Conservation (phyloP, 371 early-diverging fungal genomes). For the Mucor irregularis region DNA sequence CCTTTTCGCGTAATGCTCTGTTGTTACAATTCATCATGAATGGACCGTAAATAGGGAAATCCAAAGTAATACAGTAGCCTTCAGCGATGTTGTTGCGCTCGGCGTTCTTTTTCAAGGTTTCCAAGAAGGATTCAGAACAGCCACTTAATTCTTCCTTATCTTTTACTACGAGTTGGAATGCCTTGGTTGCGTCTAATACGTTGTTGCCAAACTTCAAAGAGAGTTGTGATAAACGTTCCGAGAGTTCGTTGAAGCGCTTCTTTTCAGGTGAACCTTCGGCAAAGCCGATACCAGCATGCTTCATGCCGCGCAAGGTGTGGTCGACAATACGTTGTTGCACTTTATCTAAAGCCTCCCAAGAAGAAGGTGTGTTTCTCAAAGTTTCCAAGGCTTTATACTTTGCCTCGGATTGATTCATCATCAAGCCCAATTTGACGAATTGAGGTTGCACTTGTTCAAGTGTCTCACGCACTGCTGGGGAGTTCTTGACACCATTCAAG, state of each 20-base stretch:
- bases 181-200: conserved; percentile 65
- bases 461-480: conserved; percentile 57
- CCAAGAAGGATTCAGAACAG: conserved; percentile 52
- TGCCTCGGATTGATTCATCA: conserved; percentile 62
- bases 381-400: conserved; percentile 58
- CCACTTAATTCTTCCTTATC: conserved; percentile 55
- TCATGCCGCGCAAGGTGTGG: conserved; percentile 58
- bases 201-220: conserved; percentile 61
- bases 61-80: conserved; percentile 64
- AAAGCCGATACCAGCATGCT: conserved; percentile 63
- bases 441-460: conserved; percentile 60
- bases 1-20: conserved; percentile 56
- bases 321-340: conserved; percentile 63
- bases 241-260: conserved; percentile 59
- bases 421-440: conserved; percentile 52
- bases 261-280: conserved; percentile 52
- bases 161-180: conserved; percentile 48
- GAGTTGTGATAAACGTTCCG: conserved; percentile 56
- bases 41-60: conserved; percentile 60
- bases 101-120: conserved; percentile 53
- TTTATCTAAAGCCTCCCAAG: conserved; percentile 45
- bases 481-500: conserved; percentile 63
- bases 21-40: conserved; percentile 69
- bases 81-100: conserved; percentile 42
- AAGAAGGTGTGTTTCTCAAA: conserved; percentile 34